Evolutionary conservation across 441 rosid species (phyloP).

Genomic region (Syzygium syzygioides): DNA sequence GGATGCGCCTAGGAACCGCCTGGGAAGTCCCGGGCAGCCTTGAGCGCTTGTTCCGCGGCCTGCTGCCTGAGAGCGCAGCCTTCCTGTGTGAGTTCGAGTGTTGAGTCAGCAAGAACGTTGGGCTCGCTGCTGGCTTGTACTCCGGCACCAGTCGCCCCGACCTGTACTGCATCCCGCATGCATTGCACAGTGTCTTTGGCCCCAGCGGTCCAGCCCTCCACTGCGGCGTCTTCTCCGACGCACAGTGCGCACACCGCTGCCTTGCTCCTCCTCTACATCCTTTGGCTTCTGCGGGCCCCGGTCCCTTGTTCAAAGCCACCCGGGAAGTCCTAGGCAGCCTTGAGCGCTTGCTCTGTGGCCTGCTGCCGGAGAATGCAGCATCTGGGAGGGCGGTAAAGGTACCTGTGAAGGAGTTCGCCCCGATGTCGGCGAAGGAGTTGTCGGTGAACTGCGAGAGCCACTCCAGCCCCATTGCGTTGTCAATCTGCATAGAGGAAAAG

Average conservation of each 20-base stretch:
- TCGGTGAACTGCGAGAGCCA: slow-evolving; percentile 44
- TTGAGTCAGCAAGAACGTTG: slow-evolving; percentile 50
- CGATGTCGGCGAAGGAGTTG: slow-evolving; percentile 38
- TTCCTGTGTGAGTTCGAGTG: slow-evolving; percentile 59
- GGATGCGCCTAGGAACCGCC: neutral
- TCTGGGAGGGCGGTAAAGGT: slow-evolving; percentile 19
- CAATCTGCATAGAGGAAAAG: slow-evolving; percentile 17
- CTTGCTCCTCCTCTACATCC: slow-evolving; percentile 23
- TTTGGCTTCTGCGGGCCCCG: slow-evolving; percentile 21
- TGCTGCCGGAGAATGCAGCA: slow-evolving; percentile 12
- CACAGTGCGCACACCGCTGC: slow-evolving; percentile 47
- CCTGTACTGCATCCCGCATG: slow-evolving; percentile 49
- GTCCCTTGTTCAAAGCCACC: neutral
- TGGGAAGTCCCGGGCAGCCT: neutral
- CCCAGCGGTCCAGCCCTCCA: slow-evolving; percentile 61
- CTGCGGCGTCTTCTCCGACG: slow-evolving; percentile 60
- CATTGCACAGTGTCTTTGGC: slow-evolving; percentile 47
- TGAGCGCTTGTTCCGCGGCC: neutral
- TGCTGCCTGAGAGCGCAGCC: slow-evolving; percentile 20
- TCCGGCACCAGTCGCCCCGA: slow-evolving; percentile 58
- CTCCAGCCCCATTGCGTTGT: slow-evolving; percentile 45
- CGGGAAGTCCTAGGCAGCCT: slow-evolving; percentile 6
- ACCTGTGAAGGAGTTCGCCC: slow-evolving; percentile 22
- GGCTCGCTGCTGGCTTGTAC: slow-evolving; percentile 54
- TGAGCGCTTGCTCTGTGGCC: slow-evolving; percentile 44